Base-by-base conservation (phyloP, 805 yeast species). In the Spathaspora girioi region DNA sequence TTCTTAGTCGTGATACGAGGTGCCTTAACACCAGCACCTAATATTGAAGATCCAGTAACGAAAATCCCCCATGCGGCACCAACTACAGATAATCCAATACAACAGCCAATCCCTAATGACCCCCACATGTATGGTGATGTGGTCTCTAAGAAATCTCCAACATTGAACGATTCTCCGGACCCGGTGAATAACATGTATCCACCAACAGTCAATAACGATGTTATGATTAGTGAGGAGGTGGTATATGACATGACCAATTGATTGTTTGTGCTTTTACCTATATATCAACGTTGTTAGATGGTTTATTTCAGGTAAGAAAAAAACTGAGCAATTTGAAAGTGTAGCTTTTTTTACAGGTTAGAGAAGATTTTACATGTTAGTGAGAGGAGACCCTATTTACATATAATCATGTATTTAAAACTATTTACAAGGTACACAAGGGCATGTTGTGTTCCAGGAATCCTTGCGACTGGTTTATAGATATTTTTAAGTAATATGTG, bases 21-120 rank as follows among this genome's bases (percentile, higher is more conserved):
- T 12, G 97, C 94, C 69, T 89, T 89, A 54, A 94, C 97, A 76
- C 99, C 99, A 2, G 99, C 99, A 61, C 99, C 99, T 55, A 94
- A 73, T 60, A 94, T 89, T 27, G 97, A 84, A 0, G 97, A 79
- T 41, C 99, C 99, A 1, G 98, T 93, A 55, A 94, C 81, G 68
- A 93, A 94, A 59, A 94, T 94, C 57, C 99, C 99, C 99, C 99
- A 94, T 5, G 98, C 98, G 14, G 99, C 99, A 40, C 99, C 99
- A 42, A 92, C 86, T 14, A 94, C 97, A 46, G 96, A 86, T 53
- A 94, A 79, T 12, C 98, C 98, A 59, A 96, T 91, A 72, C 99
- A 93, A 48, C 84, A 72, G 14, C 88, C 86, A 56, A 94, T 90
- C 50, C 99, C 99, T 56, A 91, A 70, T 56, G 82, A 81, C 27